Conservation (phyloP, 2,329 filamentous ascomycete genomes). For the Coniochaeta sp. region DNA sequence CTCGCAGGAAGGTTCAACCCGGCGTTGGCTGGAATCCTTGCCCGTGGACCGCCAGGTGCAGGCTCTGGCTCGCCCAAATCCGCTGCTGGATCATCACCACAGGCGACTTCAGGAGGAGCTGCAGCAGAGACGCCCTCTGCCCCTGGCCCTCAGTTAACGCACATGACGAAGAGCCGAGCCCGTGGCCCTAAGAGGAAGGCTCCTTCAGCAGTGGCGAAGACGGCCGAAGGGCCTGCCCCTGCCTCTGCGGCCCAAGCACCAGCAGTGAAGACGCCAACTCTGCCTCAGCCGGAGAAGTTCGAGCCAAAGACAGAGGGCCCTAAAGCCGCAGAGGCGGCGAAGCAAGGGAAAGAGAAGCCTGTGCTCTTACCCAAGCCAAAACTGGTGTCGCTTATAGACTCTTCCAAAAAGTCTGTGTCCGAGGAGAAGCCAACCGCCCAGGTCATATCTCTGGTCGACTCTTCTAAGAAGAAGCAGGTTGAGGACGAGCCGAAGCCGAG, state of each 20-base stretch:
- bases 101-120: slow-evolving; percentile 20
- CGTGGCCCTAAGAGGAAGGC: slow-evolving; percentile 84
- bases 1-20: slow-evolving; percentile 83
- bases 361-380: slow-evolving; percentile 8
- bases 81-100: slow-evolving; percentile 9
- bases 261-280: slow-evolving; percentile 7
- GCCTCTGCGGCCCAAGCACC: neutral
- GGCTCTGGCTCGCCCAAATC: slow-evolving; percentile 20
- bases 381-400: slow-evolving; percentile 16
- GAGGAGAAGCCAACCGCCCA: slow-evolving; percentile 8
- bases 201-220: slow-evolving; percentile 38
- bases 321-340: neutral
- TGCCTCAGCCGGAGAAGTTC: neutral
- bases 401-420: slow-evolving; percentile 17
- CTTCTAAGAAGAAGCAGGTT: slow-evolving; percentile 17
- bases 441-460: slow-evolving; percentile 18
- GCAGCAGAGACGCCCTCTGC: slow-evolving; percentile 20
- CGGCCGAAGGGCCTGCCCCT: slow-evolving; percentile 9
- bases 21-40: slow-evolving; percentile 71
- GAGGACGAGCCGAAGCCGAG: slow-evolving; percentile 14
- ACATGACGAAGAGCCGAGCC: slow-evolving; percentile 88
- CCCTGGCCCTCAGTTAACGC: slow-evolving; percentile 61
- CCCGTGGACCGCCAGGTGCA: slow-evolving; percentile 61
- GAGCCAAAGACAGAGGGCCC: neutral
- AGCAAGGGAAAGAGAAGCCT: slow-evolving; percentile 12